Evolutionary conservation across 2,329 filamentous ascomycete genomes (phyloP), one percentile per base, ranked within the genome.

Genomic region (Plectosphaerella cucumerina): DNA sequence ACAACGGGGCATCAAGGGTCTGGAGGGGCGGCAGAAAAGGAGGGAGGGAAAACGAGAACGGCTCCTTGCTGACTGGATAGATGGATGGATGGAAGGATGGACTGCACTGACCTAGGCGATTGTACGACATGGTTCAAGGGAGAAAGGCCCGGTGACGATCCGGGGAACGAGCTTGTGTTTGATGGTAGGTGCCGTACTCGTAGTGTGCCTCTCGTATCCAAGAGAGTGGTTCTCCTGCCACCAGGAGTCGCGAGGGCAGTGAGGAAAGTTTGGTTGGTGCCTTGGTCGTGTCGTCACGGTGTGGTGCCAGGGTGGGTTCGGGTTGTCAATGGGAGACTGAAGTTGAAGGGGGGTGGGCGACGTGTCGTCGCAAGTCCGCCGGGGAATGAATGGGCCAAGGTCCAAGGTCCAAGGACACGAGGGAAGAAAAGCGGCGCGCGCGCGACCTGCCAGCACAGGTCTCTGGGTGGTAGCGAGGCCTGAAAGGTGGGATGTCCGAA

Each of bases 21-120:
- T n/a, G n/a, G n/a, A n/a, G 49, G 48, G 43, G 42, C 5, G 53
- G 53, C 39, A 44, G 31, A 49, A 45, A 51, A 23, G 44, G 47
- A 26, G 43, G 42, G 44, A 52, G 46, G 50, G 49, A 53, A 52
- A 47, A 57, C 52, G 54, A 55, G 52, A 52, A 54, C 44, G 50
- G 48, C 53, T 51, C 2, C 39, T 18, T 42, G 52, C 52, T 41
- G 39, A n/a, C n/a, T n/a, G n/a, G n/a, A n/a, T n/a, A n/a, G n/a
- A n/a, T n/a, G 55, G 48, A 52, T 31, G 26, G 47, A 55, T 52
- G 51, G 57, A 56, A 54, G 59, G 58, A 56, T 61, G 44, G 50
- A 47, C 53, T 57, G 54, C 54, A 82, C 82, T 74, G 78, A 82
- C 86, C 83, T 77, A 89, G 70, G 61, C 85, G 83, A 75, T 89